Evolutionary conservation across 164 flowering plant species (phyloP).

Genomic region (Hamamelis virginiana): DNA sequence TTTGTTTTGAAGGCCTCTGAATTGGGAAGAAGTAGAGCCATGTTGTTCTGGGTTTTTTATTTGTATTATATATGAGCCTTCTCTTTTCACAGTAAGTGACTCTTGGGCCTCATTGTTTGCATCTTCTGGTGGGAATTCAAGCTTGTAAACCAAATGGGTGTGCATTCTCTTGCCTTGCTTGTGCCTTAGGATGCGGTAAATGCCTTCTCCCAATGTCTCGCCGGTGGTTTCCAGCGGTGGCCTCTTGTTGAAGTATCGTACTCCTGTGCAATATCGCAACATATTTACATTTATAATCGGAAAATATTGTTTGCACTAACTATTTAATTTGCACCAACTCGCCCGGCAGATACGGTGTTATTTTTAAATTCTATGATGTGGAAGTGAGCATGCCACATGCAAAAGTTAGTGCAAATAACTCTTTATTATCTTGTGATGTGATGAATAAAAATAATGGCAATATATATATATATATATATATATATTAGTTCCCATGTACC

Average conservation of each 20-base stretch:
- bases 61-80: constrained; percentile 72
- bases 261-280: constrained; percentile 39
- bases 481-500: too few species aligned
- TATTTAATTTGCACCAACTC: too few species aligned
- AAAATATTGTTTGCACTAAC: too few species aligned
- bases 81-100: constrained; percentile 48
- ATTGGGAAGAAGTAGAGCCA: constrained; percentile 17
- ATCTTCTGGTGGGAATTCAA: constrained; percentile 56
- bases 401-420: too few species aligned
- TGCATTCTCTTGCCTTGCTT: constrained; percentile 35
- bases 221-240: constrained; percentile 37
- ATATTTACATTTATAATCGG: neutral
- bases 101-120: constrained; percentile 51
- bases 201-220: constrained; percentile 72
- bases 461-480: too few species aligned
- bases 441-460: too few species aligned
- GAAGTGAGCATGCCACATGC: too few species aligned
- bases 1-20: constrained; percentile 54
- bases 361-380: too few species aligned
- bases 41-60: constrained; percentile 72
- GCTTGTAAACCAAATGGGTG: constrained; percentile 80
- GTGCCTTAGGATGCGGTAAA: constrained; percentile 67
- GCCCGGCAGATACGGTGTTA: too few species aligned
- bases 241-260: constrained; percentile 72
- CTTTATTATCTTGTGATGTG: too few species aligned